Percentiles rank a stretch among this genome's conserved stretches.
Conservation (phyloP, 257 asterid species). For the Scutellaria galericulata region DNA sequence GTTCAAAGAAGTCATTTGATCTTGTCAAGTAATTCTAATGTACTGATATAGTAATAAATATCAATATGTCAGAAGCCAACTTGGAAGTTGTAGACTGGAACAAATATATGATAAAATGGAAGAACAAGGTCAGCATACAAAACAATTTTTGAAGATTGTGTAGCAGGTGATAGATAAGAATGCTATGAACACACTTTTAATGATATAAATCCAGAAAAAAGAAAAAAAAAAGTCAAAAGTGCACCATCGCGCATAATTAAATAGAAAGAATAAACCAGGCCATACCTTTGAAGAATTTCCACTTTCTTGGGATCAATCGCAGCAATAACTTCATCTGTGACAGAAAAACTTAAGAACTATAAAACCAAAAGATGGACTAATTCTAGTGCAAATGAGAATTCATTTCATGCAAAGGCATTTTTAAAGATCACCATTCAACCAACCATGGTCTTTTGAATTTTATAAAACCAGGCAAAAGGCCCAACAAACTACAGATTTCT, state of each 20-base stretch:
- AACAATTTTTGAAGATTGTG: not conserved
- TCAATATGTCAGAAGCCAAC: too few relatives aligned
- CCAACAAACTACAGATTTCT: not conserved
- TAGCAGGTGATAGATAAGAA: slow-evolving; percentile 15
- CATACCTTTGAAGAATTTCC: slow-evolving; percentile 89
- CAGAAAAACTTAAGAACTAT: slow-evolving; percentile 33
- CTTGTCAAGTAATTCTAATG: slow-evolving; percentile 8
- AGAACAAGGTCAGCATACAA: not conserved
- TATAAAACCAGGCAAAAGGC: not conserved
- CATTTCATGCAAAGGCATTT: not conserved
- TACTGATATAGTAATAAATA: not conserved
- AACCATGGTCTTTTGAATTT: slow-evolving; percentile 13
- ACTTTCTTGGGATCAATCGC: slow-evolving; percentile 91
- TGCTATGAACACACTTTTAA: not conserved
- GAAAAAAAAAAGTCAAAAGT: not conserved
- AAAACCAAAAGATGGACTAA: slow-evolving; percentile 34
- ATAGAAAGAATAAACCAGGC: slow-evolving; percentile 24
- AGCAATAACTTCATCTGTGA: slow-evolving; percentile 81
- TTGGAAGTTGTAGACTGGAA: not conserved
- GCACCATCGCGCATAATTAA: slow-evolving; percentile 14
- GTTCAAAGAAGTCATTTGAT: not conserved
- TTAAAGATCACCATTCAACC: slow-evolving; percentile 1
- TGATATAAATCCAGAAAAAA: slow-evolving; percentile 3
- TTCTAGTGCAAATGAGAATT: slow-evolving; percentile 17
- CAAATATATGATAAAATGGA: not conserved